Evolutionary conservation across 2,329 filamentous ascomycete species (phyloP), one percentile per base, ranked within the genome.

Genomic region (Talaromyces marneffei): DNA sequence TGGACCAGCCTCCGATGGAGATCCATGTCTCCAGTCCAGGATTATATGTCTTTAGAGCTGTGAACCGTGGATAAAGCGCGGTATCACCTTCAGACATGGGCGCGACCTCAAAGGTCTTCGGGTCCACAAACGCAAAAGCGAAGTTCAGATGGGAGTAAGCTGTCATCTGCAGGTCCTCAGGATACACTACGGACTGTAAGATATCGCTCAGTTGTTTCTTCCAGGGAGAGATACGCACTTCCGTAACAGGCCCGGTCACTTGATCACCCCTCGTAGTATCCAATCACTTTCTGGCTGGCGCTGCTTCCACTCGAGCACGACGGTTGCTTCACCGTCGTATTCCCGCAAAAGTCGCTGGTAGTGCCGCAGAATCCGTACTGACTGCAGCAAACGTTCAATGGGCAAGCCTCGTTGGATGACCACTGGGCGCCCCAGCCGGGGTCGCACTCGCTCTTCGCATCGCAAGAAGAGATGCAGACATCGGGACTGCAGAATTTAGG

Each of bases 91-190:
- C 7, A 44, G 69, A 66, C 65, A 72, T 72, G 0, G 74, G 68
- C 0, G 59, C 56, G 0, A 68, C 50, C 1, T 65, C 54, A 48
- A 67, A 78, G 1, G 57, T 59, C 2, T 40, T 54, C 0, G 77
- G 75, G 44, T 79, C 70, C 56, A 81, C 73, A 33, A 70, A 74
- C 1, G 71, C 74, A 57, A 80, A 81, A 0, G 78, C 74, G 42
- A 42, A 48, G 31, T 50, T 59, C 2, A 59, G 23, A 27, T 59
- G 57, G 1, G 57, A 37, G 23, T 52, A 59, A 1, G 33, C 2
- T 2, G 29, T 35, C 18, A 52, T 5, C 1, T 20, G 12, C 12
- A 52, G 25, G 4, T 50, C n/a, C 20, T 59, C 57, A 14, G 57
- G 57, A 2, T n/a, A n/a, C n/a, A n/a, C n/a, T n/a, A n/a, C n/a